Conservation (phyloP, 495 filamentous ascomycete species). For the Penicillium manginii region DNA sequence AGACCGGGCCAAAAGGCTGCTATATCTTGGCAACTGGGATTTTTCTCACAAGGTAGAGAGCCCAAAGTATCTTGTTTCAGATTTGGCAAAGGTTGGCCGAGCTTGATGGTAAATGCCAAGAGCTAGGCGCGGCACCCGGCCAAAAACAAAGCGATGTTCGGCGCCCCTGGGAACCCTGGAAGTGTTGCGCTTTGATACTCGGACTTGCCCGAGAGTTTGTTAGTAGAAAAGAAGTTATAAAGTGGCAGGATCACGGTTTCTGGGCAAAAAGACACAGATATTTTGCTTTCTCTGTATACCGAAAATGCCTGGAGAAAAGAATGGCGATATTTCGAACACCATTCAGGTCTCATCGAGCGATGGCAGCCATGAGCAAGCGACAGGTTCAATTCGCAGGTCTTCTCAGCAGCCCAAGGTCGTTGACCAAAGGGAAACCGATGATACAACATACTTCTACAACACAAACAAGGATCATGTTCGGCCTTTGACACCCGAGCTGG, state of each 20-base stretch:
- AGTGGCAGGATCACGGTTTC: neutral
- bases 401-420: neutral
- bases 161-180: constrained; percentile 5
- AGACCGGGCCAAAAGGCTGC: neutral
- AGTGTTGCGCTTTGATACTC: neutral
- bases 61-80: constrained; percentile 2
- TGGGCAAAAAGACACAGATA: neutral
- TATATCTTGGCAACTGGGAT: neutral
- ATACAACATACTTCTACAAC: constrained; percentile 14
- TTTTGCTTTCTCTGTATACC: neutral
- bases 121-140: neutral
- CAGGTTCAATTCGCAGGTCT: too few relatives aligned
- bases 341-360: neutral
- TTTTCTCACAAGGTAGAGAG: constrained; percentile 1
- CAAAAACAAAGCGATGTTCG: neutral
- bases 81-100: constrained; percentile 6
- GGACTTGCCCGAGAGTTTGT: neutral
- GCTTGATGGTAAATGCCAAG: constrained; percentile 1
- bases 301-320: constrained; percentile 3
- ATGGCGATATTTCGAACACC: neutral
- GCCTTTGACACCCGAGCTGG: constrained; percentile 2
- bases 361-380: neutral
- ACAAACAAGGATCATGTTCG: constrained; percentile 3
- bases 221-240: constrained; percentile 1
- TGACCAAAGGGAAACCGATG: constrained; percentile 9